Evolutionary conservation across 1,284 basidiomycete genomes (phyloP).

Genomic region (Mycosarcoma mackinlayi): DNA sequence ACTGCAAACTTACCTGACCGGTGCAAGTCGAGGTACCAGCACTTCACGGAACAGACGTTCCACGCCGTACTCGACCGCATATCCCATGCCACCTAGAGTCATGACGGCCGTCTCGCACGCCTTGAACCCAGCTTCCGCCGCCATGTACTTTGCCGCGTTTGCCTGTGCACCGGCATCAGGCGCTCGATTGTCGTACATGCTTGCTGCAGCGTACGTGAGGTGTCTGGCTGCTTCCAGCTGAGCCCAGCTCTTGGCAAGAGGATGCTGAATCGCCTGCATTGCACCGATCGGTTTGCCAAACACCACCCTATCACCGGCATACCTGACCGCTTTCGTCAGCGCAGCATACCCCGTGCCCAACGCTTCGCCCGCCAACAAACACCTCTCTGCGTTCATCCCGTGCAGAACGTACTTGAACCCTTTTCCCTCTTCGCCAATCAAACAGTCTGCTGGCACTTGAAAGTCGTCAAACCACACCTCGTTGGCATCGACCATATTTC

Average conservation of each 20-base stretch:
- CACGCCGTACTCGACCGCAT: constrained; percentile 59
- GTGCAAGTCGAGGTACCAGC: constrained; percentile 65
- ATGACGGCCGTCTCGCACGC: constrained; percentile 57
- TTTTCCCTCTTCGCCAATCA: constrained; percentile 69
- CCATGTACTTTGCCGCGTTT: constrained; percentile 67
- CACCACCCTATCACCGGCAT: constrained; percentile 61
- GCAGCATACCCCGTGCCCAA: constrained; percentile 65
- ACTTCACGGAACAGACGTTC: constrained; percentile 58
- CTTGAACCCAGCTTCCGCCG: constrained; percentile 64
- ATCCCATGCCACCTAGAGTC: constrained; percentile 67
- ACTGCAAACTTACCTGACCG: constrained; percentile 52
- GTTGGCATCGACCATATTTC: constrained; percentile 69
- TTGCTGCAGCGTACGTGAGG: constrained; percentile 62
- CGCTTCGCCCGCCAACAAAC: constrained; percentile 70
- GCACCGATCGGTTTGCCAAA: constrained; percentile 65
- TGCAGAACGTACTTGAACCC: constrained; percentile 68
- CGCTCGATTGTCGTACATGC: constrained; percentile 51
- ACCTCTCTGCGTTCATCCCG: constrained; percentile 69
- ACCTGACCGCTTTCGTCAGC: constrained; percentile 46
- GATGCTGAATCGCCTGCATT: constrained; percentile 67
- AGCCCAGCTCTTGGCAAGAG: constrained; percentile 64
- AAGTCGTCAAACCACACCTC: constrained; percentile 68
- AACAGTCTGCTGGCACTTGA: constrained; percentile 57
- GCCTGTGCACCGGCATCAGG: constrained; percentile 63
- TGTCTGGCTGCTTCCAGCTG: constrained; percentile 65